phyloP scores from a whole-genome alignment of 106 monocot species.

The Allium sativum region DNA sequence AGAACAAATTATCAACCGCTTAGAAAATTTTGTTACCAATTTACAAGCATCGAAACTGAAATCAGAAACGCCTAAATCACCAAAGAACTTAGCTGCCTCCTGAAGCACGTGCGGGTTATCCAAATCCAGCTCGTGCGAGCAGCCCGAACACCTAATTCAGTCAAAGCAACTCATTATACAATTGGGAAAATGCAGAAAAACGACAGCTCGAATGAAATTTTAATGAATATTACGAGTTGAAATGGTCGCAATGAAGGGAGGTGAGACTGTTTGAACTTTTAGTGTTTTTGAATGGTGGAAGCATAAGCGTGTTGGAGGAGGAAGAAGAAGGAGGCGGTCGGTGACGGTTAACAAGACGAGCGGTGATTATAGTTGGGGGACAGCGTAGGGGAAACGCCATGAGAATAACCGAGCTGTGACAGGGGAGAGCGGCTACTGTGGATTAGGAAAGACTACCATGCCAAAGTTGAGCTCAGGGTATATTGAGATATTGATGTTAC shows the following conservation, averaged over 20 bases:
- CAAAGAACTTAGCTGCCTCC: conserved; percentile 53
- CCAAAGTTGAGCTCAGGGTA: no score
- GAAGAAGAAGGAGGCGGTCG: background rate
- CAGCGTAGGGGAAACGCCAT: conserved; percentile 24
- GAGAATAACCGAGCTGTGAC: background rate
- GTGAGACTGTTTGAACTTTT: conserved; percentile 6
- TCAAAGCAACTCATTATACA: background rate
- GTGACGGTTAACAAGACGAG: conserved; percentile 20
- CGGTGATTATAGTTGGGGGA: conserved; percentile 13
- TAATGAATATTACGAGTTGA: conserved; percentile 40
- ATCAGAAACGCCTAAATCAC: conserved; percentile 55
- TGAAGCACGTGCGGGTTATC: conserved; percentile 54
- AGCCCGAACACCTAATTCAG: conserved; percentile 68
- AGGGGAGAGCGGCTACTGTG: background rate
- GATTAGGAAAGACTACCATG: no score
- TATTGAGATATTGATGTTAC: no score
- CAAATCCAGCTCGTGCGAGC: conserved; percentile 71
- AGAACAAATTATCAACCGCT: background rate
- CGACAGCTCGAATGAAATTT: background rate
- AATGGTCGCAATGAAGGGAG: conserved; percentile 68
- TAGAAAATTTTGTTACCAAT: conserved; percentile 28
- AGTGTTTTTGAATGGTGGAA: background rate
- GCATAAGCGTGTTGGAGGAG: conserved; percentile 7
- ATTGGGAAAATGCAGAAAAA: background rate
- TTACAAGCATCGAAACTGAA: conserved; percentile 61